Base-by-base conservation (phyloP, 2,329 filamentous ascomycete species). In the Onygenales sp. region DNA sequence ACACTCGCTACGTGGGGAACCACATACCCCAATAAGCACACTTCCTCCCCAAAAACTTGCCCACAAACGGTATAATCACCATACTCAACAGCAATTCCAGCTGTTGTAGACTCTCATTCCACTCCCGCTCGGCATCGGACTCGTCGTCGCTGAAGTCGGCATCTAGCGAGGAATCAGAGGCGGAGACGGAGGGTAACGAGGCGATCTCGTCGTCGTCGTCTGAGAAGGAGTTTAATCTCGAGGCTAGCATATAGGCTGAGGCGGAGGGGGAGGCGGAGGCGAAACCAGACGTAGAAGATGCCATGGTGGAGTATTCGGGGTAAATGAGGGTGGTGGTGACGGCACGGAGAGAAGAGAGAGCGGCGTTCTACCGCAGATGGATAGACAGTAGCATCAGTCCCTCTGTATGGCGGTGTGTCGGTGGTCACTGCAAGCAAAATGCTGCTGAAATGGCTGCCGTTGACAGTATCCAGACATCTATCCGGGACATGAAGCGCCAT, bases 101-200 rank as follows among this genome's bases (percentile, higher is more conserved):
- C 73, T 98, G 93, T 70, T 96, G 88, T 58, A 98, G 74, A 63
- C 88, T 95, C 64, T 91, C 88, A 63, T 92, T 86, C 93, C 93
- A 98, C 73, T 98, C 92, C 56, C 82, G 81, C 70, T 98, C 92
- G 8, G 93, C 93, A 67, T 97, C 92, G 40, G 87, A 89, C 56
- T 86, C 77, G 56, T 78, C 76, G 49, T 78, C 76, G 50, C 86
- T 82, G 33, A 74, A 77, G 40, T 71, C 74, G 48, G 67, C 70
- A 52, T 77, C 76, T 3, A 78, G 76, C 27, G 77, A 73, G 9
- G 70, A 68, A 27, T 71, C 70, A 3, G 72, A 74, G 4, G 64
- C 63, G 4, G 62, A 62, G 6, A 68, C 68, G 14, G 69, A 65
- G 1, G 73, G 73, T 14, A 75, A 64, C 1, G 72, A 74, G 21